Evolutionary conservation across 208 protist genomes (phyloP), one percentile per base, ranked within the genome.

Genomic region (Dictyostelium gargantuum): DNA sequence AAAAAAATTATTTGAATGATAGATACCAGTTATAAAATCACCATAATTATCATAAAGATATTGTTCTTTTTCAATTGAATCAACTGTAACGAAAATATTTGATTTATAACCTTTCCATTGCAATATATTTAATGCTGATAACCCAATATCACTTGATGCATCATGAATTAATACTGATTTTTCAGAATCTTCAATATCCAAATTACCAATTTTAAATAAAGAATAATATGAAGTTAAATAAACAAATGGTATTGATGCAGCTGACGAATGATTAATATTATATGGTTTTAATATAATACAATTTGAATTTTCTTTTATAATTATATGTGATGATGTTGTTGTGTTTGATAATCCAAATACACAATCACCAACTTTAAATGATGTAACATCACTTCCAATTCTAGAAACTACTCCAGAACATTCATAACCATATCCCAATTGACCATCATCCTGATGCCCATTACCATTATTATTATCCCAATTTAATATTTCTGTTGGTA

Each of bases 101-200:
- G 35, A 21, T 46, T 46, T 61, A 15, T 11, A 26, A 6, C 68
- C 94, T 11, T 66, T 79, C 66, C 48, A 76, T 44, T 61, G 61
- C 32, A 85, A 13, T 40, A 77, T 0, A 21, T 95, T 76, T 4
- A 96, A 56, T 29, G 56, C 75, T n/a, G 80, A 73, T 17, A 94
- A 21, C 21, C 95, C 95, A 11, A 97, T 66, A 61, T 91, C 94
- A 66, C 95, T 86, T 21, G 73, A 54, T 26, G 95, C 95, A 26
- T 6, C n/a, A 52, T 96, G 95, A 80, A 96, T 94, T 2, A 96
- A 42, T 10, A 96, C n/a, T 6, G 46, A 76, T 58, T 96, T 42
- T 13, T 80, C 35, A 9, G 21, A 11, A 8, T 93, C 46, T 42
- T 94, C 50, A 3, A 96, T 15, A n/a, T 52, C 26, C 35, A 89